Evolutionary conservation across 2,329 filamentous ascomycete genomes (phyloP), one percentile per base, ranked within the genome.

Genomic region (Grosmannia penicillata): DNA sequence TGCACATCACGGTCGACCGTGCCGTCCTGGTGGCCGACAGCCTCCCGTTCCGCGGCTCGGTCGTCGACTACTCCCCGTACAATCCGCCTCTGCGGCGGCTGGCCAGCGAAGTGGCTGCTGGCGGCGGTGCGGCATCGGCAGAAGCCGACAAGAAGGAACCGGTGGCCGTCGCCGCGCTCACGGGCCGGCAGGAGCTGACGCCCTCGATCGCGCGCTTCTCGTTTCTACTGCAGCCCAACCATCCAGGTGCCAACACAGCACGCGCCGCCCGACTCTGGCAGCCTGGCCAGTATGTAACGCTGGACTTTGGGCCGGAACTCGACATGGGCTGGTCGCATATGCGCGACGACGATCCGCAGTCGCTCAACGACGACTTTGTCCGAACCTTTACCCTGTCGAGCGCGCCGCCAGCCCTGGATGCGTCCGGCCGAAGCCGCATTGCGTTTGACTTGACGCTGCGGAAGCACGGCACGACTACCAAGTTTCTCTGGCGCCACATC

Each of bases 381-480:
- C 66, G 85, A 22, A 93, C 84, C 0, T 93, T 93, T 51, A 93
- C 85, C 2, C 68, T 93, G 0, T 82, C 79, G 2, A 82, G 70
- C 3, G 56, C 61, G 1, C 72, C 76, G 0, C 46, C 72, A 1
- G 42, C 51, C 2, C 42, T 46, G 3, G 51, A 53, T 3, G 24
- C 8, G 8, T 34, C 8, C 13, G 17, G 23, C 13, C 9, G 30
- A n/a, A n/a, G 19, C 15, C 8, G 26, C n/a, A 24, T 37, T 40
- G 50, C 65, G 48, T 68, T 91, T 40, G 76, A 87, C 48, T 78
- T 93, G 44, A 89, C 82, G 5, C 71, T 76, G 1, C 61, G 82
- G 14, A 73, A 66, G 38, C 71, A 84, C 32, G 84, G 85, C 0
- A 65, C 69, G 0, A 81, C 75, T 6, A 93, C 85, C 0, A 54